These are phyloP conservation scores for Monosporascus sp. DNA, from an alignment of 2,329 filamentous ascomycete species.

Conservation along the genomic window DNA sequence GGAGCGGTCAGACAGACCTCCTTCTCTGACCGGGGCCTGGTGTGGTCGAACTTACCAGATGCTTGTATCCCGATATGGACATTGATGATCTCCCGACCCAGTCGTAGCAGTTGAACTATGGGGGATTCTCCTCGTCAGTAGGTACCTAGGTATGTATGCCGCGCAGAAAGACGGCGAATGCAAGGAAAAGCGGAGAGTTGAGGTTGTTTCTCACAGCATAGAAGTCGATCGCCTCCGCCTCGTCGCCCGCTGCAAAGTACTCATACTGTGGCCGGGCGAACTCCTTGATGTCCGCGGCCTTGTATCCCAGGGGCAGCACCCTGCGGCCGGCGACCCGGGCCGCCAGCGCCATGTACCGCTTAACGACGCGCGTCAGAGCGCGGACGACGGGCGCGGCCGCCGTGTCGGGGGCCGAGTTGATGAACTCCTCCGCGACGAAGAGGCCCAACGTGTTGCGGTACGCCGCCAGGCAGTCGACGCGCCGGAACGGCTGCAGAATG, in stretches of 20 bases:
- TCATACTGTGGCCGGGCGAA: conserved; percentile 9
- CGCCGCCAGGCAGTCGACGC: conserved; percentile 18
- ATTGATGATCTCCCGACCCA: conserved; percentile 6
- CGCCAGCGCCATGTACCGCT: conserved; percentile 19
- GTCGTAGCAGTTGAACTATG: conserved; percentile 13
- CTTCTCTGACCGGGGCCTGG: not conserved
- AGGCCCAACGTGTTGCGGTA: conserved; percentile 25
- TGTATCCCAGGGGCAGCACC: conserved; percentile 14
- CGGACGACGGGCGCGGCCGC: conserved; percentile 14
- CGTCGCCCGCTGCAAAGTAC: conserved; percentile 13
- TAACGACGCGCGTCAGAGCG: conserved; percentile 21
- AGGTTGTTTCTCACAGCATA: conserved; percentile 6
- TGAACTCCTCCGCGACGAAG: conserved; percentile 14
- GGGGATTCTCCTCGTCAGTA: not conserved
- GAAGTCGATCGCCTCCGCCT: conserved; percentile 13
- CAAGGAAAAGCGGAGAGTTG: not conserved
- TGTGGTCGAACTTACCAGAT: conserved; percentile 1
- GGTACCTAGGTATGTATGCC: no score
- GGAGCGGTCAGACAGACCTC: not conserved
- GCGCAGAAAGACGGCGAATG: no score
- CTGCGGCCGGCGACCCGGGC: conserved; percentile 4
- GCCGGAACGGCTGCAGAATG: conserved; percentile 15
- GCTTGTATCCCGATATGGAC: conserved; percentile 1
- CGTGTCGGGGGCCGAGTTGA: conserved; percentile 8
- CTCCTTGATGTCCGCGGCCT: not conserved